Percentiles rank a stretch among this genome's conserved stretches.
Evolutionary conservation across 2,329 filamentous ascomycete genomes (phyloP).

Genomic region (Penicillium corylophilum): DNA sequence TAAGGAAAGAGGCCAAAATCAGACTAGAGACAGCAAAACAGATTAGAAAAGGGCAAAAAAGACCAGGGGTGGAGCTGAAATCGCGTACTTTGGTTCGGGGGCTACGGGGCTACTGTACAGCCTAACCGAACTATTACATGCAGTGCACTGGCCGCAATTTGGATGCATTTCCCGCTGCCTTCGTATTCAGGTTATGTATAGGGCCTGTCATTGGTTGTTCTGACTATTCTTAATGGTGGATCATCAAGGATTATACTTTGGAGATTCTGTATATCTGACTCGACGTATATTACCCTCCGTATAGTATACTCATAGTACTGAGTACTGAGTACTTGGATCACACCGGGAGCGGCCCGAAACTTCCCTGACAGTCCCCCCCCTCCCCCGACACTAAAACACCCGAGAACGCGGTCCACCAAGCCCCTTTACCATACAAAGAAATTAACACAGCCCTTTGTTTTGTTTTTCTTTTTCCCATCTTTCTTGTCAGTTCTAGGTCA

Average conservation of each 20-base stretch:
- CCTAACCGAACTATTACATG: slow-evolving; percentile 28
- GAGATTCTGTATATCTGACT: no score
- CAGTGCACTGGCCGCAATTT: slow-evolving; percentile 28
- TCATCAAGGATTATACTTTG: no score
- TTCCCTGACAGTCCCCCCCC: slow-evolving; percentile 19
- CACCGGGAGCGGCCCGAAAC: slow-evolving; percentile 28
- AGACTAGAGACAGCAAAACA: neutral
- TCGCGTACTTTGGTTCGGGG: slow-evolving; percentile 30
- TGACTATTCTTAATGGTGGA: neutral
- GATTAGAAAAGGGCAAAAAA: neutral
- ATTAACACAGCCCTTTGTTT: neutral
- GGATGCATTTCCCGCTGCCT: slow-evolving; percentile 28
- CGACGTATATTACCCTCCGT: no score
- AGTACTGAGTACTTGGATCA: neutral
- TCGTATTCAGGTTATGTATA: neutral
- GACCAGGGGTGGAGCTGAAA: slow-evolving; percentile 14
- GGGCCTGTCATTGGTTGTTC: no score
- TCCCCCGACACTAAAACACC: slow-evolving; percentile 1
- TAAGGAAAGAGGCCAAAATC: neutral
- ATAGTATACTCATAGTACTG: neutral
- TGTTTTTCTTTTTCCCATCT: neutral
- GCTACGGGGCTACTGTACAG: slow-evolving; percentile 21
- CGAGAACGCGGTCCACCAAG: neutral
- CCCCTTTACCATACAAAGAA: neutral
- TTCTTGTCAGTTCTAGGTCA: neutral